Percentiles rank a stretch among this genome's conserved stretches.
These are phyloP conservation scores for Xylaria palmicola DNA, from an alignment of 495 filamentous ascomycete species.

Conservation along the genomic window DNA sequence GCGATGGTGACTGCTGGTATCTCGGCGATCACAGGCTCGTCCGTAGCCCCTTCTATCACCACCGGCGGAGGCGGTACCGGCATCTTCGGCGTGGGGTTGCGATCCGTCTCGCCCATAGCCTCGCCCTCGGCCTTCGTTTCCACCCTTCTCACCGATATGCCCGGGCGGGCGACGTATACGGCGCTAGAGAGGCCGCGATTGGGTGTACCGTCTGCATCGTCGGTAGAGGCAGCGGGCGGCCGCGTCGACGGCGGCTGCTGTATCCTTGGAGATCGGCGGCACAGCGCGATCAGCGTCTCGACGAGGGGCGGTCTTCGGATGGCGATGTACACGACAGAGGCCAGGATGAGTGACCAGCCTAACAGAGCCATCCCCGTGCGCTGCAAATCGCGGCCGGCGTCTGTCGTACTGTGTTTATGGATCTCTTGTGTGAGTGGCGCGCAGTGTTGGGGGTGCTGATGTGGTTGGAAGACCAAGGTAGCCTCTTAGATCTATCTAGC, in stretches of 20 bases:
- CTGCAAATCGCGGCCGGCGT: neutral
- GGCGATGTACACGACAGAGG: conserved; percentile 51
- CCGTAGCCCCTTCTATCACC: neutral
- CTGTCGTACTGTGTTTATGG: neutral
- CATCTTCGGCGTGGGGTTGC: conserved; percentile 5
- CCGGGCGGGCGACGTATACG: neutral
- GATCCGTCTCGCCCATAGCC: conserved; percentile 14
- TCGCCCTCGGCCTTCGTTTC: neutral
- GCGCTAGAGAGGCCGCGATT: neutral
- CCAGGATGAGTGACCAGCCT: conserved; percentile 54
- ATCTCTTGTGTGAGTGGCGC: neutral
- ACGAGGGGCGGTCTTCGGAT: conserved; percentile 47
- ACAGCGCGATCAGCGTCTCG: conserved; percentile 24
- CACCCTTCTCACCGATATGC: neutral
- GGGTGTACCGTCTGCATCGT: neutral
- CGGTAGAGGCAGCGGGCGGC: conserved; percentile 15
- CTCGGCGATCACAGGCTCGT: neutral
- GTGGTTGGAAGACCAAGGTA: neutral
- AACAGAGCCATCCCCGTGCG: conserved; percentile 45
- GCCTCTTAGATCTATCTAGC: too few relatives aligned
- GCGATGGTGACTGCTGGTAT: conserved; percentile 1
- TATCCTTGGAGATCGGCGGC: conserved; percentile 23
- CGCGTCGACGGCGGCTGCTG: conserved; percentile 26
- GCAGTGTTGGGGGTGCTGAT: too few relatives aligned
- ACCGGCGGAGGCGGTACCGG: conserved; percentile 10